These are phyloP conservation scores for Leucogyrophana mollusca DNA, from an alignment of 768 basidiomycete species.

Conservation along the genomic window DNA sequence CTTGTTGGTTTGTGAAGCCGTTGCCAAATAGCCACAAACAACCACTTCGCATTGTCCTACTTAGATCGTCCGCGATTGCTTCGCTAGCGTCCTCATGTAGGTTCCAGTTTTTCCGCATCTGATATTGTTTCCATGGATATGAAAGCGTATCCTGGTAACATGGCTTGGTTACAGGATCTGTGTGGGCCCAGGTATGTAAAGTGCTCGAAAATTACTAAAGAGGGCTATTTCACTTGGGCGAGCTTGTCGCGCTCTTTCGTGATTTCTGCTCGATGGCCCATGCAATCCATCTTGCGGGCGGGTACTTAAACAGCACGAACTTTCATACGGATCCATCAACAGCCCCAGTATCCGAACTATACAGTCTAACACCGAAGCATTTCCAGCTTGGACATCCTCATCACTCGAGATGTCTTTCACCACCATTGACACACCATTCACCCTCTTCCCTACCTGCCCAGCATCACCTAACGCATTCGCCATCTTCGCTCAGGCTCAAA, in stretches of 20 bases:
- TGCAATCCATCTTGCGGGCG: constrained; percentile 3
- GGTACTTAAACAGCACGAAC: constrained; percentile 10
- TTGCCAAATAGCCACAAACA: constrained; percentile 18
- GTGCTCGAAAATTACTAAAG: not conserved
- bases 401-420: constrained; percentile 28
- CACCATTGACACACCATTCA: constrained; percentile 18
- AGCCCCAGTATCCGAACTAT: constrained; percentile 4
- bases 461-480: constrained; percentile 32
- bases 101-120: constrained; percentile 6
- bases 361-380: constrained; percentile 3
- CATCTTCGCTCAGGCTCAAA: constrained; percentile 35
- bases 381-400: not conserved
- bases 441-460: constrained; percentile 24
- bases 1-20: constrained; percentile 15
- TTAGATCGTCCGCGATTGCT: too few species aligned
- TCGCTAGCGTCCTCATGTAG: not conserved
- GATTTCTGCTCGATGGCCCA: constrained; percentile 6
- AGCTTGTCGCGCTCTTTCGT: not conserved
- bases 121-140: constrained; percentile 5
- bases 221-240: constrained; percentile 5
- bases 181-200: constrained; percentile 1
- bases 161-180: not conserved
- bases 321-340: not conserved
- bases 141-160: constrained; percentile 6
- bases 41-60: constrained; percentile 6